Conservation (phyloP, 176 grass and related monocot species). For the Lolium multiflorum region DNA sequence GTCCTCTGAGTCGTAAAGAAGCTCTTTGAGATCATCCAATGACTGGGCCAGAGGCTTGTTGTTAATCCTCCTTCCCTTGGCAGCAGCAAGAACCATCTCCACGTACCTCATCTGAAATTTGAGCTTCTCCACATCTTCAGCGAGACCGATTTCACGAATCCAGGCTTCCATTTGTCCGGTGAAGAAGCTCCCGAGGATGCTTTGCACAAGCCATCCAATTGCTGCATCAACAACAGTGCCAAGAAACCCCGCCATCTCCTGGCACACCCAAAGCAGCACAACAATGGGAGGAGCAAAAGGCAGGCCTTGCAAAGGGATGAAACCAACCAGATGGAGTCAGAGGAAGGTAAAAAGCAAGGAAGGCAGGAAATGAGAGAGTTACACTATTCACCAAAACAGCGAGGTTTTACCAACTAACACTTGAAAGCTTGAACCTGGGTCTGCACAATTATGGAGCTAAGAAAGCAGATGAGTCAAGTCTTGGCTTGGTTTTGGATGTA, state of each 20-base stretch:
- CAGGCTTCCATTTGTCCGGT: not conserved
- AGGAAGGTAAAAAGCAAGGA: not conserved
- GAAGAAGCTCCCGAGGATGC: conserved; percentile 21
- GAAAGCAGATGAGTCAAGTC: not conserved
- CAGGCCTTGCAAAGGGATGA: not conserved
- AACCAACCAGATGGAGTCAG: not conserved
- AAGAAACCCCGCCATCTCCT: not conserved
- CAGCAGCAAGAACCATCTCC: conserved; percentile 30
- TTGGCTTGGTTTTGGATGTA: not conserved
- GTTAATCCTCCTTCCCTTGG: not conserved
- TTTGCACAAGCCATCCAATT: conserved; percentile 38
- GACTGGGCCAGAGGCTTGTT: not conserved
- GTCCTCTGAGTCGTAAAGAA: conserved; percentile 31
- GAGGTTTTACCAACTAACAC: not conserved
- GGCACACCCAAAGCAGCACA: not conserved
- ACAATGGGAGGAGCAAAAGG: not conserved
- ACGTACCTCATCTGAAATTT: not conserved
- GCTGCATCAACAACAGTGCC: not conserved
- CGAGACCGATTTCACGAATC: conserved; percentile 7
- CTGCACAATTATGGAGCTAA: not conserved
- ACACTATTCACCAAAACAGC: not conserved
- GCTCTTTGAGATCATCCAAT: not conserved
- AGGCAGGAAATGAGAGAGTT: not conserved
- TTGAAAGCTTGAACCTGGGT: not conserved
- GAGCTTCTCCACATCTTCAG: not conserved